Evolutionary conservation across 495 filamentous ascomycete genomes (phyloP).

Genomic region (Aspergillus bertholletiae): DNA sequence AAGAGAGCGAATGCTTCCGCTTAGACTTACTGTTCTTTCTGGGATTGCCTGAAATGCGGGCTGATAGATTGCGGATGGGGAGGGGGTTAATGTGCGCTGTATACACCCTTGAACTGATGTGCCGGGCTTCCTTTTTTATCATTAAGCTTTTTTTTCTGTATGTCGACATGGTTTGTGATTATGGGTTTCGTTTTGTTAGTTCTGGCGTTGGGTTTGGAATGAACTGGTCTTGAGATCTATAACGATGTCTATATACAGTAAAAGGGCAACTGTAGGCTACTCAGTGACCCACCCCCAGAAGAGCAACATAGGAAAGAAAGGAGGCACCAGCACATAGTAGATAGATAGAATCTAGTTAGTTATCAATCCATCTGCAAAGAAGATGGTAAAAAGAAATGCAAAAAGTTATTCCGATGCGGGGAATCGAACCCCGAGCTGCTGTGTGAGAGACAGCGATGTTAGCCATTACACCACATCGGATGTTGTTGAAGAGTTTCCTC

Average conservation of each 20-base stretch:
- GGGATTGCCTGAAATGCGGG: neutral
- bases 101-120: too few relatives aligned
- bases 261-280: too few relatives aligned
- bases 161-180: too few relatives aligned
- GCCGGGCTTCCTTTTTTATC: too few relatives aligned
- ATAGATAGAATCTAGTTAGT: neutral
- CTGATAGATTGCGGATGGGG: too few relatives aligned
- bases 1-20: conserved; percentile 14
- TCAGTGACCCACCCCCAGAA: too few relatives aligned
- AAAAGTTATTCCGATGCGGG: conserved; percentile 24
- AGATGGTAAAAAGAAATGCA: conserved; percentile 1
- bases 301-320: too few relatives aligned
- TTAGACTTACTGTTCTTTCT: conserved; percentile 1
- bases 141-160: too few relatives aligned
- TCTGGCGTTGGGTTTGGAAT: neutral
- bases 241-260: neutral
- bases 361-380: neutral
- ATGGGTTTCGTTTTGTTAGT: neutral
- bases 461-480: conserved; percentile 34
- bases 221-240: neutral
- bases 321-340: too few relatives aligned
- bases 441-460: conserved; percentile 32
- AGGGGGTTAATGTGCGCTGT: too few relatives aligned
- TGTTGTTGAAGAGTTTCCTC: conserved; percentile 4
- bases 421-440: conserved; percentile 34